Evolutionary conservation across 768 basidiomycete species (phyloP).

Genomic region (Gelatoporia subvermispora): DNA sequence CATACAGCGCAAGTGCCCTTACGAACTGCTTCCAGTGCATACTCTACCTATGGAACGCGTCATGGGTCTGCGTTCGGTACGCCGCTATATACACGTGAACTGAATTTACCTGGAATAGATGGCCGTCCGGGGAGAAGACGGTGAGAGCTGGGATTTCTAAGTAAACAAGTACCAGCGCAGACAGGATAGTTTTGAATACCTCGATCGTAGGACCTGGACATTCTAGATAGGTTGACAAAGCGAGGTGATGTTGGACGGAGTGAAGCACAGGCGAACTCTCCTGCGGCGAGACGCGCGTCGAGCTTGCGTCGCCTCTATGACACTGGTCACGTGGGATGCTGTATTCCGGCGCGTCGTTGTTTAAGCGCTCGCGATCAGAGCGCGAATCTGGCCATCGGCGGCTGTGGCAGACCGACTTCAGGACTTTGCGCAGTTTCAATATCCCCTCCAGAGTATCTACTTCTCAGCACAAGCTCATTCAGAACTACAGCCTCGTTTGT

Average conservation of each 20-base stretch:
- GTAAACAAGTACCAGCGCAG: conserved; percentile 4
- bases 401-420: too few relatives aligned
- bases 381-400: conserved; percentile 4
- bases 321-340: conserved; percentile 7
- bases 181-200: conserved; percentile 44
- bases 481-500: too few relatives aligned
- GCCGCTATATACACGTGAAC: neutral
- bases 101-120: conserved; percentile 83
- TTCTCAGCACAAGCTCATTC: too few relatives aligned
- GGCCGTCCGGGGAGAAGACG: conserved; percentile 97
- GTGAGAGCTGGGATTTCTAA: conserved; percentile 73
- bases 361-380: neutral
- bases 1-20: conserved; percentile 95
- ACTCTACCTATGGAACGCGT: conserved; percentile 73
- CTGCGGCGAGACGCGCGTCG: conserved; percentile 25
- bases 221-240: conserved; percentile 24
- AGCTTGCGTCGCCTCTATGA: conserved; percentile 22
- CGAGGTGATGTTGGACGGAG: conserved; percentile 9
- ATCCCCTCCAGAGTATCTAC: too few relatives aligned
- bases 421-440: too few relatives aligned
- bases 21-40: conserved; percentile 95
- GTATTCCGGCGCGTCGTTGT: too few relatives aligned
- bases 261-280: conserved; percentile 3
- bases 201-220: conserved; percentile 98
- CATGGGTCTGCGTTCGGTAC: neutral